Conservation (phyloP, 768 basidiomycete species). For the Sistotremastrum niveocremeum region DNA sequence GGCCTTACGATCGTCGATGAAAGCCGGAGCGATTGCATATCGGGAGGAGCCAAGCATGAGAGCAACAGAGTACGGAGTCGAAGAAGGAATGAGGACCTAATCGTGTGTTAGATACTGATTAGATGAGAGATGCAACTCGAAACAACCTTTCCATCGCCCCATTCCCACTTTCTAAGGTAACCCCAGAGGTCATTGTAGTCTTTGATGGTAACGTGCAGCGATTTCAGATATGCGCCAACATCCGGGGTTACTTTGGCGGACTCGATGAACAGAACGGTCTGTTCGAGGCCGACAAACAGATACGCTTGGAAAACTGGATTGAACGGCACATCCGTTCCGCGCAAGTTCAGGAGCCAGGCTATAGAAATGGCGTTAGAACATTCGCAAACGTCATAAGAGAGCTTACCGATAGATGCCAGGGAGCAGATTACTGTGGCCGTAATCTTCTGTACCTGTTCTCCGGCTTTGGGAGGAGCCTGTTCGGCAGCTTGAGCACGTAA, state of each 20-base stretch:
- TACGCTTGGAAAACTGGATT: constrained; percentile 90
- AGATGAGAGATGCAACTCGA: constrained; percentile 1
- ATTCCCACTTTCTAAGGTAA: constrained; percentile 59
- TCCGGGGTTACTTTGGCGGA: constrained; percentile 45
- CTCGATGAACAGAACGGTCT: constrained; percentile 65
- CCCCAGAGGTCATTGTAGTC: constrained; percentile 73
- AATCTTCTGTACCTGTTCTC: constrained; percentile 34
- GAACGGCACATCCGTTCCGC: constrained; percentile 82
- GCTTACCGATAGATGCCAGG: constrained; percentile 56
- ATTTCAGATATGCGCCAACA: constrained; percentile 41
- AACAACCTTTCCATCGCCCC: constrained; percentile 64
- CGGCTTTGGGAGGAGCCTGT: constrained; percentile 37
- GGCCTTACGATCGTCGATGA: constrained; percentile 65
- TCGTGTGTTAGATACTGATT: constrained; percentile 1
- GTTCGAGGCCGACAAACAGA: constrained; percentile 49
- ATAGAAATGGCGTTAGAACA: constrained; percentile 1
- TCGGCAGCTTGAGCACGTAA: constrained; percentile 46
- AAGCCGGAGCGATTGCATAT: constrained; percentile 58
- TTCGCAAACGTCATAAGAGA: not conserved
- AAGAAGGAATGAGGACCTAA: constrained; percentile 53
- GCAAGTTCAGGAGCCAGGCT: constrained; percentile 83
- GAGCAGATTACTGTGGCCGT: constrained; percentile 56
- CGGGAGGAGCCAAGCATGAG: constrained; percentile 75
- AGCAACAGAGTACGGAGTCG: constrained; percentile 73
- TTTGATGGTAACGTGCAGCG: constrained; percentile 40